Base-by-base conservation (phyloP, 805 yeast genomes). In the Pichia paraexigua region DNA sequence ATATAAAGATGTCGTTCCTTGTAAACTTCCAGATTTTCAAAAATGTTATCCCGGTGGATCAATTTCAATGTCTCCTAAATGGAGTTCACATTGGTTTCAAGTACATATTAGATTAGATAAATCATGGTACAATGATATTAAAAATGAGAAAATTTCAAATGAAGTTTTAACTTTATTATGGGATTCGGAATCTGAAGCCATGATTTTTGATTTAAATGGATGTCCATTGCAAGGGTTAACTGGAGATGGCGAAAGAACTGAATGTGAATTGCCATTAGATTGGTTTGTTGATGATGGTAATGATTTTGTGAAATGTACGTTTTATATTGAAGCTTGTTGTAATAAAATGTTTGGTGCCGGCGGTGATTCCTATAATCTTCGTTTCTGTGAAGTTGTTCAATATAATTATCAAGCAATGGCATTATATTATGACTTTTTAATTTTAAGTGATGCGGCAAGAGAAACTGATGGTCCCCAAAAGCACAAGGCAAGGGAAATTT, bases 51-150 rank as follows among this genome's bases (percentile, higher is more conserved):
- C 81, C 57, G 95, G 94, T 22, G 83, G 87, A 58, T 69, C 74
- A 10, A 89, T 87, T 65, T 28, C 27, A 12, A 51, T 58, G 49
- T 97, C 98, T 0, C 99, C 99, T 3, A 85, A 95, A 15, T 92
- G 99, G 99, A 84, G 92, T 53, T 86, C 98, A 1, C 95, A 89
- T 57, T 92, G 99, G 99, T 89, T 94, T 68, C 78, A 80, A 58
- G 70, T 92, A 21, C 68, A 74, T 15, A 68, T 87, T 52, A 70
- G 72, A n/a, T 71, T 92, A 6, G 96, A 96, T 0, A 58, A 71
- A 17, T 64, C 73, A 3, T 83, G 87, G 87, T 58, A 69, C 11
- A 63, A 72, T 22, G 72, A 74, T 17, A 70, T 84, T 49, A 78
- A 87, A 53, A 83, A 88, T 56, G 46, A 42, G n/a, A 41, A 48